Conservation (phyloP, 1,284 basidiomycete genomes). For the Ustilago bromivora region DNA sequence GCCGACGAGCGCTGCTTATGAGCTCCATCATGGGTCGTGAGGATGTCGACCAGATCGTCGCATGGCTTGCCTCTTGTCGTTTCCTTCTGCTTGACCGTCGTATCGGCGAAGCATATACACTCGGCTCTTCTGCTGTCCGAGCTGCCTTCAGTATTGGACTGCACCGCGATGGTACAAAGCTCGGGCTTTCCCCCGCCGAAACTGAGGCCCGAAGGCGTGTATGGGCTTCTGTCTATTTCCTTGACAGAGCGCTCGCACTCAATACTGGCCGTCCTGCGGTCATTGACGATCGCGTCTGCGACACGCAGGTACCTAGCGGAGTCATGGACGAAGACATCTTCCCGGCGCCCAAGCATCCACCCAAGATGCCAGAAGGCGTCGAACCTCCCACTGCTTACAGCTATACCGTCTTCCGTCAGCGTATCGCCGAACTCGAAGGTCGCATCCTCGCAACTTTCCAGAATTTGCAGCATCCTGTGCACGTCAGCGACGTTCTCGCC, state of each 20-base stretch:
- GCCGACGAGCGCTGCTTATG: conserved; percentile 48
- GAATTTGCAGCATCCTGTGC: conserved; percentile 42
- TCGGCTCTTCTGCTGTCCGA: conserved; percentile 49
- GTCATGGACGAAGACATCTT: conserved; percentile 51
- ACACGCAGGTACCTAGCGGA: conserved; percentile 53
- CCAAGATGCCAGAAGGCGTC: conserved; percentile 42
- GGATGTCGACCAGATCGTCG: conserved; percentile 58
- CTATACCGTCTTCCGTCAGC: conserved; percentile 53
- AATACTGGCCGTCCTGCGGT: conserved; percentile 59
- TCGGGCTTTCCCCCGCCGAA: conserved; percentile 50
- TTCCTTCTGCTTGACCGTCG: conserved; percentile 62
- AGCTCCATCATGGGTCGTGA: conserved; percentile 56
- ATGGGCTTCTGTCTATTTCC: conserved; percentile 60
- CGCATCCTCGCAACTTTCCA: conserved; percentile 45
- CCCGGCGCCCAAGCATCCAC: conserved; percentile 42
- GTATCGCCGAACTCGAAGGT: conserved; percentile 50
- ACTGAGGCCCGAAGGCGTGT: conserved; percentile 58
- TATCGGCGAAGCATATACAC: conserved; percentile 57
- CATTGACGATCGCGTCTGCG: conserved; percentile 60
- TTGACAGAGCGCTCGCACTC: conserved; percentile 53
- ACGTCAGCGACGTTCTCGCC: conserved; percentile 56
- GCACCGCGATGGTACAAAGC: conserved; percentile 62
- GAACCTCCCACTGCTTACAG: conserved; percentile 49
- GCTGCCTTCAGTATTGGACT: conserved; percentile 61
- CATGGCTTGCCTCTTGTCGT: conserved; percentile 51